Evolutionary conservation across 2,329 filamentous ascomycete species (phyloP), one percentile per base, ranked within the genome.

Genomic region (Pestalotiopsis sp.): DNA sequence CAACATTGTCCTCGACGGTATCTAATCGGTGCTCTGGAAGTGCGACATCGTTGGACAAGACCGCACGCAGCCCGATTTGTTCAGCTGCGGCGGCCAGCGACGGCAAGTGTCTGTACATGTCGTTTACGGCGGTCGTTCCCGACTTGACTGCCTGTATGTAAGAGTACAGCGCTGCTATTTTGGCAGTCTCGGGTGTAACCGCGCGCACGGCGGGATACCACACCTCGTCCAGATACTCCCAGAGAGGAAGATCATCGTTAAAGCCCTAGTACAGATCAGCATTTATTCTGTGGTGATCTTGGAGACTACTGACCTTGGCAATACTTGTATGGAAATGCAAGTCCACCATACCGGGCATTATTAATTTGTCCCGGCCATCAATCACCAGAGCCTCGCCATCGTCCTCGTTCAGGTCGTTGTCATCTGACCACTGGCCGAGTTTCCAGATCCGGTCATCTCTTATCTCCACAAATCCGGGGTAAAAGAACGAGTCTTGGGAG

Each of bases 121-220:
- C 71, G 36, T 74, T 75, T 62, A 74, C 70, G 1, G 70, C 68
- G 2, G 72, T 74, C 2, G 73, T 75, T 6, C 73, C 72, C 23
- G 69, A 70, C 56, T 74, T 74, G 2, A 74, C 52, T 2, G 72
- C 72, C 12, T 70, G 72, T 56, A 68, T 71, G 67, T 73, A 74
- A 1, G 70, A 74, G 66, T 74, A 69, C 1, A 74, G 68, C 25
- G 71, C 70, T 17, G 70, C 71, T 1, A 69, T 68, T 11, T 60
- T 68, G 58, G 68, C 65, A 0, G 39, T 64, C 25, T 66, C 57
- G 3, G 72, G 71, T 0, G 68, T 73, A 13, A 74, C 66, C 2
- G 72, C 70, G n/a, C 72, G 68, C 31, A 75, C 71, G n/a, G 70
- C 69, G 2, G 71, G 73, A 62, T 75, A 75, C 72, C 72, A 75